These are phyloP conservation scores for Phalaenopsis hybrid DNA, from an alignment of 116 monocot genomes.

Conservation along the genomic window DNA sequence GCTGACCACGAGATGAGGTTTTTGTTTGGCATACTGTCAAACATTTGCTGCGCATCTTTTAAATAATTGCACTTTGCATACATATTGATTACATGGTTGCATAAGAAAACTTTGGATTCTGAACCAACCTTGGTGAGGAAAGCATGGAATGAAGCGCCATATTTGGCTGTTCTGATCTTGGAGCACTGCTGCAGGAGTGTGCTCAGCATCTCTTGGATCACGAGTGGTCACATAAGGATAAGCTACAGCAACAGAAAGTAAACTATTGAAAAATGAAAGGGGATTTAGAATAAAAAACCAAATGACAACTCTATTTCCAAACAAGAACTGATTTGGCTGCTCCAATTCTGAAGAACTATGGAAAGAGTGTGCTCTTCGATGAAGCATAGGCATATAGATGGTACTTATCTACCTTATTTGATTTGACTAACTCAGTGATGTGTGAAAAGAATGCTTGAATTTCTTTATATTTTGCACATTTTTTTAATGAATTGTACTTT, in stretches of 20 bases:
- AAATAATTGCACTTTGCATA: slow-evolving; percentile 47
- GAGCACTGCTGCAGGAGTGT: slow-evolving; percentile 36
- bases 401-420: not conserved
- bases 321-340: not conserved
- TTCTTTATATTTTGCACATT: not conserved
- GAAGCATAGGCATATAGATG: not conserved
- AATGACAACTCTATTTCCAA: not conserved
- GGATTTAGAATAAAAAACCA: not conserved
- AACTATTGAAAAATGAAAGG: not conserved
- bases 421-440: not conserved
- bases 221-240: not conserved
- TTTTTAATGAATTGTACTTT: not conserved
- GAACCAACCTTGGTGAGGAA: slow-evolving; percentile 27
- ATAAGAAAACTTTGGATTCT: slow-evolving; percentile 26
- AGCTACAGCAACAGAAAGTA: not conserved
- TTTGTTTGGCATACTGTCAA: slow-evolving; percentile 31
- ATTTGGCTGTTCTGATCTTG: slow-evolving; percentile 13
- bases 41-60: slow-evolving; percentile 24
- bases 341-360: not conserved
- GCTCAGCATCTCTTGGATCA: slow-evolving; percentile 23
- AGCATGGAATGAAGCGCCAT: slow-evolving; percentile 33
- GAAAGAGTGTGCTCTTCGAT: too few relatives aligned
- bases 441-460: not conserved
- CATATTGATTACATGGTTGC: slow-evolving; percentile 54
- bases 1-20: slow-evolving; percentile 56